Conservation (phyloP, 2,329 filamentous ascomycete genomes). For the Colletotrichum tabaci region DNA sequence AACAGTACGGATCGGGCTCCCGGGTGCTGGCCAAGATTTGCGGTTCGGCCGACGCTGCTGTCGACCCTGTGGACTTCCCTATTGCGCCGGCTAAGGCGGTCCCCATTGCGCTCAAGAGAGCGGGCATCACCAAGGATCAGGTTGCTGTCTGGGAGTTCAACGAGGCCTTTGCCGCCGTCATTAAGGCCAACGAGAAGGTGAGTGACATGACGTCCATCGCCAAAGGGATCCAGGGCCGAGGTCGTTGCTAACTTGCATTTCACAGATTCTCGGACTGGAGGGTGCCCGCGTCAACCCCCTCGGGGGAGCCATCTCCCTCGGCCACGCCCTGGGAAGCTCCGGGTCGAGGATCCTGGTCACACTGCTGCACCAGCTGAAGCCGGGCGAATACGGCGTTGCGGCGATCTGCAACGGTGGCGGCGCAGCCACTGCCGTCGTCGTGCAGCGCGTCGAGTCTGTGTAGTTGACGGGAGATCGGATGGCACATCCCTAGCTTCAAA, state of each 20-base stretch:
- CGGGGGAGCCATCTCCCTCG: slow-evolving; percentile 91
- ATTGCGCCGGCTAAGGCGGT: slow-evolving; percentile 94
- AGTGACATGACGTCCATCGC: slow-evolving; percentile 12
- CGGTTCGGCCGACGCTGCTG: slow-evolving; percentile 88
- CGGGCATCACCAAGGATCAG: slow-evolving; percentile 91
- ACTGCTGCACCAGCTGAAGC: slow-evolving; percentile 90
- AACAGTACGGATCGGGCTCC: slow-evolving; percentile 82
- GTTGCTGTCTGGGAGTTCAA: slow-evolving; percentile 99
- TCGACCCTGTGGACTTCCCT: slow-evolving; percentile 94
- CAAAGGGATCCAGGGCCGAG: slow-evolving; percentile 5
- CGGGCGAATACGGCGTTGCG: slow-evolving; percentile 93
- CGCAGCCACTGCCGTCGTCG: slow-evolving; percentile 90
- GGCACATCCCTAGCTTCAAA: slow-evolving; percentile 1
- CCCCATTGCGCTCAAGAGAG: slow-evolving; percentile 87
- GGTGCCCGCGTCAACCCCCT: slow-evolving; percentile 87
- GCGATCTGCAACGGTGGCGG: slow-evolving; percentile 98
- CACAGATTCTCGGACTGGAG: slow-evolving; percentile 83
- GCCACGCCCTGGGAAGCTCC: slow-evolving; percentile 93
- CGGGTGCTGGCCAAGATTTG: slow-evolving; percentile 90
- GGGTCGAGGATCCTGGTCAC: slow-evolving; percentile 93
- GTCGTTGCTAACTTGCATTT: slow-evolving; percentile 39
- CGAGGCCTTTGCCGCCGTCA: slow-evolving; percentile 96
- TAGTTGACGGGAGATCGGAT: slow-evolving; percentile 47
- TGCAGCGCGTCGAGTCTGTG: slow-evolving; percentile 81
- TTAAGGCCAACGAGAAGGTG: slow-evolving; percentile 93